A percentile compares a stretch with the other conserved stretches of the same genome.
Evolutionary conservation across 2,329 filamentous ascomycete genomes (phyloP).

Genomic region (Neonectria magnoliae): DNA sequence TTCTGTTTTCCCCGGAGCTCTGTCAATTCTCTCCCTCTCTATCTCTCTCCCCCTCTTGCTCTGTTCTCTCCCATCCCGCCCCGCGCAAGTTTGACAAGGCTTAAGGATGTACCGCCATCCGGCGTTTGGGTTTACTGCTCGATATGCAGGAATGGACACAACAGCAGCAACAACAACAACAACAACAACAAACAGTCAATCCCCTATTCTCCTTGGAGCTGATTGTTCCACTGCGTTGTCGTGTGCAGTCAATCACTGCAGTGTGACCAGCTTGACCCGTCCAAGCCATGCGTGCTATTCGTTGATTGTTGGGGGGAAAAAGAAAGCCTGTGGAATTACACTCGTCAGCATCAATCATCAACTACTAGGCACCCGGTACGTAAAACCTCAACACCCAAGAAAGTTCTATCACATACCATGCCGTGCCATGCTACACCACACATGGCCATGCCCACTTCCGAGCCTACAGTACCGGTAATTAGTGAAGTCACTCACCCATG

Average conservation of each 20-base stretch:
- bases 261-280: conserved; percentile 20
- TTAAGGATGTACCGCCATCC: conserved; percentile 37
- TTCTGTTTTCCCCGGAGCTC: not conserved
- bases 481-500: not conserved
- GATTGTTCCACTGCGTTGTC: conserved; percentile 15
- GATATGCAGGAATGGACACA: conserved; percentile 10
- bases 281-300: conserved; percentile 7
- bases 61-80: not conserved
- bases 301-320: conserved; percentile 7
- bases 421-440: conserved; percentile 6
- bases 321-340: conserved; percentile 12
- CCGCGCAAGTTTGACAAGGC: conserved; percentile 25
- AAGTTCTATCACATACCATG: conserved; percentile 2
- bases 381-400: not conserved
- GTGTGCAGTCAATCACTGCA: conserved; percentile 3
- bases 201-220: conserved; percentile 15
- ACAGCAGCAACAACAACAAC: no score
- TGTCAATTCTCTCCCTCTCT: not conserved
- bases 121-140: conserved; percentile 38
- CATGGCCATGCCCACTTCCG: not conserved
- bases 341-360: conserved; percentile 25
- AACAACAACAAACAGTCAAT: not conserved
- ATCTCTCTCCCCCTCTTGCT: not conserved
- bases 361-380: conserved; percentile 2
- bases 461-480: not conserved